These are phyloP conservation scores for Osmanthus fragrans DNA, from an alignment of 257 asterid species.

Conservation along the genomic window DNA sequence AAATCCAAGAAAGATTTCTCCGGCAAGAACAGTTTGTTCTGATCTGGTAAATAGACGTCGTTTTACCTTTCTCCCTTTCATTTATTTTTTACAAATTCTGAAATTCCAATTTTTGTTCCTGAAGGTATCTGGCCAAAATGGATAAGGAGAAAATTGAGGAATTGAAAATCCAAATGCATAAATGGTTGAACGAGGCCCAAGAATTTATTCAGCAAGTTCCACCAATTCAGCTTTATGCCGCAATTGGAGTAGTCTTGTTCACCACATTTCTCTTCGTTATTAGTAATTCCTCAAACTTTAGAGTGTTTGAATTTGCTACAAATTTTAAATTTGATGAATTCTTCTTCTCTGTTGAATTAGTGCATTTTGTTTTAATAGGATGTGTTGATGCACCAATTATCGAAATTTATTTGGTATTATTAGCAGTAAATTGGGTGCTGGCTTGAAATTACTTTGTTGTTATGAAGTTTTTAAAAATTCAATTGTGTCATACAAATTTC, in stretches of 20 bases:
- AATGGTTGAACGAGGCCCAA: conserved; percentile 34
- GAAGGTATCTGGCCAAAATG: conserved; percentile 20
- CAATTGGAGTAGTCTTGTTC: conserved; percentile 44
- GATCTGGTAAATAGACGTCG: background rate
- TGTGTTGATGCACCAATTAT: background rate
- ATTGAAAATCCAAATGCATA: conserved; percentile 50
- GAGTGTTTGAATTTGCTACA: background rate
- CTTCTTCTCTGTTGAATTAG: background rate
- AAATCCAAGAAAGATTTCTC: background rate
- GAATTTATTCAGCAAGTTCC: conserved; percentile 46
- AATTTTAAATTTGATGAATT: background rate
- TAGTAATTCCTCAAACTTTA: conserved; percentile 33
- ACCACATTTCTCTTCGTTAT: conserved; percentile 43
- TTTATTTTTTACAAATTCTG: background rate
- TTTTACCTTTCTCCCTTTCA: background rate
- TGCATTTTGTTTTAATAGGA: background rate
- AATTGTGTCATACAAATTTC: background rate
- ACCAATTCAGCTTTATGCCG: conserved; percentile 49
- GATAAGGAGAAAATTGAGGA: conserved; percentile 51
- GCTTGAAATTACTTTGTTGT: background rate
- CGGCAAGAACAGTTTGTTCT: background rate
- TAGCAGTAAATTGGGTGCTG: background rate
- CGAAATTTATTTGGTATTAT: background rate
- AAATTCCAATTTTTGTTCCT: background rate
- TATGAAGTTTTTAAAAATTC: background rate